Base-by-base conservation (phyloP, 225 moss, liverwort and hornwort genomes). In the Thuidium tamariscinum region DNA sequence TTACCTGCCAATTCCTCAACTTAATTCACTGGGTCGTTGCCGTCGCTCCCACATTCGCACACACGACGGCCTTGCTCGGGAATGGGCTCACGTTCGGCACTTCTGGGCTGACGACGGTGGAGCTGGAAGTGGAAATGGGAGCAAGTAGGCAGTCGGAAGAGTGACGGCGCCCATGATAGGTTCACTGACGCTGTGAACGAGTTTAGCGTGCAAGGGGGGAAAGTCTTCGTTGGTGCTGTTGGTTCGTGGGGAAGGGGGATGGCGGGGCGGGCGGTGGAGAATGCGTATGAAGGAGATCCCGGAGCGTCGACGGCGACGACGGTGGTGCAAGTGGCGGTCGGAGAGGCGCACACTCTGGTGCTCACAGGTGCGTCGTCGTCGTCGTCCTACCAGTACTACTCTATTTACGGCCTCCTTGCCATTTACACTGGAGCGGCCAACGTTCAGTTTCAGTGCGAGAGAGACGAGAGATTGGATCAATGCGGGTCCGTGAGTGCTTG, bases 331-430 rank as follows among this genome's bases (percentile, higher is more conserved):
- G 86, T 94, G 84, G 92, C 89, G 65, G 91, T 79, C 16, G 94
- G 92, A 68, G 94, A 94, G 82, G 86, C 90, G 48, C 94, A 94
- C 68, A 86, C 90, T 74, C 90, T 94, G 26, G 90, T 92, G 60
- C 94, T 94, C 16, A 80, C 94, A 89, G 91, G 94, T 91, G 77
- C 76, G 61, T 83, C 59, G 61, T 83, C 59, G 26, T 69, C 27
- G 30, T 68, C 29, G 16, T 52, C 19, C 27, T 44, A n/a, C 9
- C 5, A n/a, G 22, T 41, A 42, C 5, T 34, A 44, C 12, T 48
- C 36, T 48, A 61, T 19, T 61, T 7, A 19, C 57, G 5, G 27
- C 27, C 34, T 46, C 60, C 36, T 60, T 73, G 60, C 18, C 19
- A 18, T 26, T 20, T 54, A 41, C 69, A 32, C 14, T 75, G n/a